Conservation (phyloP, 2,329 filamentous ascomycete species). For the Dothidotthia symphoricarpi region DNA sequence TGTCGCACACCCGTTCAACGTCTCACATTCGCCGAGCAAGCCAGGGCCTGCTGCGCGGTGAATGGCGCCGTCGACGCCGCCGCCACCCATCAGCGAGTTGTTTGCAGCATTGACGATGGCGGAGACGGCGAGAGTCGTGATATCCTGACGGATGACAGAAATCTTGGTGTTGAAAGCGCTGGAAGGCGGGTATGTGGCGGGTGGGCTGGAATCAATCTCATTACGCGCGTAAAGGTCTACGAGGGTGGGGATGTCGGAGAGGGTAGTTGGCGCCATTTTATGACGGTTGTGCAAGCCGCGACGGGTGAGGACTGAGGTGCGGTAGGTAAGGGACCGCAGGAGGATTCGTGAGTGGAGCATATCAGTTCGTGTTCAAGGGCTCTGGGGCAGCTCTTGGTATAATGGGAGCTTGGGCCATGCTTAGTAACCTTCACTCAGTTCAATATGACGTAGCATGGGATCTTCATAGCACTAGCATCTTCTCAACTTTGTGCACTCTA, state of each 20-base stretch:
- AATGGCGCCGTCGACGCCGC: constrained; percentile 78
- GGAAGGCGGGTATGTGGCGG: constrained; percentile 18
- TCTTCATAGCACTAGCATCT: no score
- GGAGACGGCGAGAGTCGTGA: constrained; percentile 74
- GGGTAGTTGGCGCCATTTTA: constrained; percentile 9
- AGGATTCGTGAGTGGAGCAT: no score
- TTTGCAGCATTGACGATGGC: constrained; percentile 96
- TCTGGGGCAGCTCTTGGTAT: no score
- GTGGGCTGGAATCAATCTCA: constrained; percentile 43
- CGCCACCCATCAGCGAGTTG: constrained; percentile 71
- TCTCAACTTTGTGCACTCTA: no score
- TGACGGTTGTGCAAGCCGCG: no score
- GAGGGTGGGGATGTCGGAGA: constrained; percentile 61
- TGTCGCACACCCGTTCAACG: constrained; percentile 69
- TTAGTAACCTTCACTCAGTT: no score
- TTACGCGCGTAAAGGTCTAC: constrained; percentile 63
- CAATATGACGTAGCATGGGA: no score
- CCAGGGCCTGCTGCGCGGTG: constrained; percentile 73
- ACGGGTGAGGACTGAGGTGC: no score
- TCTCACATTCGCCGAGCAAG: constrained; percentile 69
- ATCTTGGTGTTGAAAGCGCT: constrained; percentile 62
- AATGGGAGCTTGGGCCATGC: no score
- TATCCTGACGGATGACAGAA: constrained; percentile 70
- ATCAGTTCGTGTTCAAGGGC: no score
- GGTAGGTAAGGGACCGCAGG: no score